Conservation (phyloP, 176 grass and related monocot genomes). For the Calamus simplicifolius region DNA sequence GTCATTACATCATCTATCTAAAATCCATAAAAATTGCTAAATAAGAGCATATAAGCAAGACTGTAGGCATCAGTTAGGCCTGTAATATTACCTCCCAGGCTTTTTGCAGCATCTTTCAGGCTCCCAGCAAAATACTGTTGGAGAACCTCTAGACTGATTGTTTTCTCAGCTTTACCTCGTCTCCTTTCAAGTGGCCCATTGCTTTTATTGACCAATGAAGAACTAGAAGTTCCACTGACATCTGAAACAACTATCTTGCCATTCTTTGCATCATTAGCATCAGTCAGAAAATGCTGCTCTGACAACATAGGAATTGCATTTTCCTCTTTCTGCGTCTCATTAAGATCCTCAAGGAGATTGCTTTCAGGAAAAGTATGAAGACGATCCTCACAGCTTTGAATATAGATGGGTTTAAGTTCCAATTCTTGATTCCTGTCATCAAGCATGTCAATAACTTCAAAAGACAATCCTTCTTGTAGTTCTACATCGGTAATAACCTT, state of each 20-base stretch:
- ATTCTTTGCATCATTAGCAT: conserved; percentile 35
- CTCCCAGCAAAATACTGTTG: conserved; percentile 92
- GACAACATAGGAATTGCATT: conserved; percentile 21
- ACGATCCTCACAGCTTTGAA: conserved; percentile 28
- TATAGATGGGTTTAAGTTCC: conserved; percentile 19
- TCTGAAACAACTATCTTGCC: conserved; percentile 24
- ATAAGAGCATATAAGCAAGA: too few relatives aligned
- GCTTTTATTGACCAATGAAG: conserved; percentile 45
- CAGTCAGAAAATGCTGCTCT: conserved; percentile 26
- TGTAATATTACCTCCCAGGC: conserved; percentile 66
- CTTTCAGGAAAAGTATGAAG: conserved; percentile 26
- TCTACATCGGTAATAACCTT: conserved; percentile 45
- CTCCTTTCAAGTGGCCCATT: conserved; percentile 50
- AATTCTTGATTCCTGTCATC: conserved; percentile 39
- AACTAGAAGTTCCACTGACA: conserved; percentile 41
- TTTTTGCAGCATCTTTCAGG: conserved; percentile 89
- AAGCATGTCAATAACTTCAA: conserved; percentile 39
- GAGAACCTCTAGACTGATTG: conserved; percentile 83
- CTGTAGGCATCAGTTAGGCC: background rate
- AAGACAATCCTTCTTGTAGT: conserved; percentile 22
- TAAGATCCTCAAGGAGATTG: conserved; percentile 10
- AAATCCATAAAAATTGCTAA: too few relatives aligned
- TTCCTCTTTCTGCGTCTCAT: conserved; percentile 19
- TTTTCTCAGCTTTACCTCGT: conserved; percentile 94
- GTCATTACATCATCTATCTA: too few relatives aligned